A percentile compares a stretch with the other conserved stretches of the same genome.
phyloP scores from a whole-genome alignment of 2,329 filamentous ascomycete genomes.

The Zymoseptoria ardabiliae region DNA sequence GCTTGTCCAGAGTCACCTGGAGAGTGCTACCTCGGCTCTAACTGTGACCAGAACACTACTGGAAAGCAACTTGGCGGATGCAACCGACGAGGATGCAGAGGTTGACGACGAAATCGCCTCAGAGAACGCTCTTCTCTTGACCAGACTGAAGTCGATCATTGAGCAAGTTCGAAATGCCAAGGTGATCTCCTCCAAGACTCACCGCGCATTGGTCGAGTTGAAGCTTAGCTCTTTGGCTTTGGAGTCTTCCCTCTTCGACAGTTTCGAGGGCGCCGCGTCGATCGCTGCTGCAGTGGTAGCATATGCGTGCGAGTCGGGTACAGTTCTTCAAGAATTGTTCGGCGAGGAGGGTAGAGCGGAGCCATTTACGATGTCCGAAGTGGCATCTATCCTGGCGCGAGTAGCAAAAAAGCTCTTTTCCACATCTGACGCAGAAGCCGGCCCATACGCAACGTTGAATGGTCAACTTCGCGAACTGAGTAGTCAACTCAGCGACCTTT shows the following conservation, averaged over 20 bases:
- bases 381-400: constrained; percentile 55
- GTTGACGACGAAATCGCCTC: constrained; percentile 51
- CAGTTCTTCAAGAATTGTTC: constrained; percentile 58
- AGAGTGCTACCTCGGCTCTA: constrained; percentile 65
- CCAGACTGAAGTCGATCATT: constrained; percentile 64
- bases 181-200: constrained; percentile 71
- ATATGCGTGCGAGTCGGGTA: constrained; percentile 60
- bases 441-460: constrained; percentile 62
- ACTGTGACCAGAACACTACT: constrained; percentile 58
- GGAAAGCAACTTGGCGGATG: constrained; percentile 53
- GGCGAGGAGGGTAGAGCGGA: constrained; percentile 65
- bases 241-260: constrained; percentile 56
- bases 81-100: constrained; percentile 44
- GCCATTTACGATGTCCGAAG: constrained; percentile 58
- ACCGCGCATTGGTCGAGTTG: constrained; percentile 70
- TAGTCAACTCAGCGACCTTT: constrained; percentile 61
- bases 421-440: constrained; percentile 49
- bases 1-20: constrained; percentile 73
- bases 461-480: constrained; percentile 60
- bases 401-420: constrained; percentile 48
- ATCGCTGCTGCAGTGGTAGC: constrained; percentile 58
- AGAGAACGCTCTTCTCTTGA: constrained; percentile 53
- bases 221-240: constrained; percentile 68
- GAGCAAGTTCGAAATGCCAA: constrained; percentile 74
- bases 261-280: constrained; percentile 63